Percentiles rank a stretch among this genome's conserved stretches.
Evolutionary conservation across 2,329 filamentous ascomycete species (phyloP).

Genomic region (Penicillium sp.): DNA sequence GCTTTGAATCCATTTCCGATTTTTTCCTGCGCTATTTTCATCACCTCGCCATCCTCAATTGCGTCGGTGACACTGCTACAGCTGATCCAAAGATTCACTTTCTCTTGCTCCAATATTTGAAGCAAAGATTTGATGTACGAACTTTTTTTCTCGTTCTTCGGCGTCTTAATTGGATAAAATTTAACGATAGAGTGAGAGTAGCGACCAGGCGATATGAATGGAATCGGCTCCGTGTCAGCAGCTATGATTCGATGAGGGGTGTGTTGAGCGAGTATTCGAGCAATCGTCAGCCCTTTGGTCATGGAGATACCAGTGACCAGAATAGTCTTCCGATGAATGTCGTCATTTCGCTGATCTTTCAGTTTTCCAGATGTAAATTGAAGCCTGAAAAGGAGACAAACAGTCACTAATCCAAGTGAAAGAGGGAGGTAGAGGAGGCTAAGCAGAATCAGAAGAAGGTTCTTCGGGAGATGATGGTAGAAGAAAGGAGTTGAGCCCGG

Average conservation of each 20-base stretch:
- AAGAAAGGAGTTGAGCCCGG: too few relatives aligned
- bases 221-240: slow-evolving; percentile 1
- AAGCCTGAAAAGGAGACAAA: too few relatives aligned
- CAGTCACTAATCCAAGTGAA: too few relatives aligned
- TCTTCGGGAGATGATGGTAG: too few relatives aligned
- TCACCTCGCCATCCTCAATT: slow-evolving; percentile 7
- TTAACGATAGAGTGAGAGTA: slow-evolving; percentile 2
- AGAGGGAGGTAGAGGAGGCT: too few relatives aligned
- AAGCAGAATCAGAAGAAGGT: too few relatives aligned
- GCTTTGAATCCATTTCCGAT: background rate
- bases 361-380: too few relatives aligned
- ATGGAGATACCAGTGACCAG: slow-evolving; percentile 8
- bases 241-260: slow-evolving; percentile 6
- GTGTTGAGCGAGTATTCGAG: slow-evolving; percentile 1
- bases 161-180: background rate
- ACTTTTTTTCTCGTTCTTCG: background rate
- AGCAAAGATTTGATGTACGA: background rate
- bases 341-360: too few relatives aligned
- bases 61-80: slow-evolving; percentile 6
- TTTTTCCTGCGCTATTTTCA: background rate
- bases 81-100: slow-evolving; percentile 6
- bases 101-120: background rate
- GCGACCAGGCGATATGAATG: background rate
- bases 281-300: slow-evolving; percentile 8
- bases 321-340: background rate